Conservation (phyloP, 176 grass and related monocot species). For the Eragrostis curvula region DNA sequence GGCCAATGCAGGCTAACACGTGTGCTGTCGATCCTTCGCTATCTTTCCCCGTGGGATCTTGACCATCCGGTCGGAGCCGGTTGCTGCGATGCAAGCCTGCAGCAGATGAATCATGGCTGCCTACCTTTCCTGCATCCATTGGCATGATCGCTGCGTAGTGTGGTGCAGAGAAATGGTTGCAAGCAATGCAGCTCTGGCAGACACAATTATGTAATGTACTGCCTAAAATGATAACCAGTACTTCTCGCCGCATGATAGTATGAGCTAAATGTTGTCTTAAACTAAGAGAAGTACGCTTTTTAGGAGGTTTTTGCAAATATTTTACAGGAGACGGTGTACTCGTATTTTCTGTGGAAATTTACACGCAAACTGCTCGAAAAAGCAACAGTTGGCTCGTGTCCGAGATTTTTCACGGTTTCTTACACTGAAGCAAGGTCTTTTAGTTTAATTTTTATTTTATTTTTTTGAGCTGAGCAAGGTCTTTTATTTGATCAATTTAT, state of each 20-base stretch:
- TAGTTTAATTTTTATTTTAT: too few relatives aligned
- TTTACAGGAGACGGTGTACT: neutral
- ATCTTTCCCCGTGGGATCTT: neutral
- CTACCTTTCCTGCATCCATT: constrained; percentile 5
- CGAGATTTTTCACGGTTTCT: neutral
- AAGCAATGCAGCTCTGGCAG: neutral
- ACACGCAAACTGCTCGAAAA: neutral
- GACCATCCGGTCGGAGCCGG: neutral
- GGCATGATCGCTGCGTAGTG: neutral
- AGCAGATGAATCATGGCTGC: constrained; percentile 37
- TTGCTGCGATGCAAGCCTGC: neutral
- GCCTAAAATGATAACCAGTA: neutral
- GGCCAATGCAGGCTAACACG: constrained; percentile 16
- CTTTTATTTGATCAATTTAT: neutral
- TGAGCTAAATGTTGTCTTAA: too few relatives aligned
- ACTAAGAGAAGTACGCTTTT: too few relatives aligned
- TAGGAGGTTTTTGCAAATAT: neutral
- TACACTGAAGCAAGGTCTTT: too few relatives aligned
- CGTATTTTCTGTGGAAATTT: neutral
- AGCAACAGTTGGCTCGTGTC: neutral
- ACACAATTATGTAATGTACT: neutral
- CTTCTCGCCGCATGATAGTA: too few relatives aligned
- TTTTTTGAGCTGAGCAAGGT: too few relatives aligned
- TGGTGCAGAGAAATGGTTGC: neutral
- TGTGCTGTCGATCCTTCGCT: neutral